phyloP scores from a whole-genome alignment of 371 early-diverging fungal species.

The Mucor velutinosus region DNA sequence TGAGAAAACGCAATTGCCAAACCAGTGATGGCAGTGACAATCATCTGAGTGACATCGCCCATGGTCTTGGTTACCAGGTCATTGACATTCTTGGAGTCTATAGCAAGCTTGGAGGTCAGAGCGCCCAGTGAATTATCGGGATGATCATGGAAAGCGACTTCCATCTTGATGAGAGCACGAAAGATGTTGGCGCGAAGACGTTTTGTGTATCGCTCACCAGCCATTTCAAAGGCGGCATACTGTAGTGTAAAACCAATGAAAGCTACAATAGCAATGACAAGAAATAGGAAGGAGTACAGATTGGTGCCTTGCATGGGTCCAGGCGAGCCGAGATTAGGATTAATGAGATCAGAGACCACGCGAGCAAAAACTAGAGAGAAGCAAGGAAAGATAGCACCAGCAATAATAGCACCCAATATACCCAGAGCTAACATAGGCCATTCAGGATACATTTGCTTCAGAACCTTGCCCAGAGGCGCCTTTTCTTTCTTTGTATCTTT shows the following conservation, averaged over 20 bases:
- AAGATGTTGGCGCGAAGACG: conserved; percentile 64
- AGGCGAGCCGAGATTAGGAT: conserved; percentile 16
- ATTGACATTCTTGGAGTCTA: conserved; percentile 76
- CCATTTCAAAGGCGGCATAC: conserved; percentile 44
- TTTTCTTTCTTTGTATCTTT: conserved; percentile 45
- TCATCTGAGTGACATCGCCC: conserved; percentile 62
- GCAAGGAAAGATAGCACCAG: conserved; percentile 64
- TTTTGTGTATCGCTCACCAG: conserved; percentile 62
- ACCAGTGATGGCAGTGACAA: conserved; percentile 48
- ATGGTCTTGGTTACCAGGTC: conserved; percentile 70
- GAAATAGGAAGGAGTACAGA: conserved; percentile 80
- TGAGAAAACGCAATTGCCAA: conserved; percentile 51
- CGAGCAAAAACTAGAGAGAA: conserved; percentile 51
- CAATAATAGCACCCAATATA: conserved; percentile 48
- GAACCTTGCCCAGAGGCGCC: conserved; percentile 48
- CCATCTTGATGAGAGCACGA: conserved; percentile 72
- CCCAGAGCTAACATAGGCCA: conserved; percentile 48
- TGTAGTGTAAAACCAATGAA: conserved; percentile 49
- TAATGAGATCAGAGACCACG: conserved; percentile 36
- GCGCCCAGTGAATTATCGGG: conserved; percentile 81
- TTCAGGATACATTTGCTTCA: conserved; percentile 37
- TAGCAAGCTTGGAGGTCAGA: conserved; percentile 83
- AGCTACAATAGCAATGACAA: conserved; percentile 59
- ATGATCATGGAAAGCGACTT: conserved; percentile 84
- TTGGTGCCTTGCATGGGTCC: conserved; percentile 57